phyloP scores from a whole-genome alignment of 768 basidiomycete species.

The Phanerodontia chrysosporium region DNA sequence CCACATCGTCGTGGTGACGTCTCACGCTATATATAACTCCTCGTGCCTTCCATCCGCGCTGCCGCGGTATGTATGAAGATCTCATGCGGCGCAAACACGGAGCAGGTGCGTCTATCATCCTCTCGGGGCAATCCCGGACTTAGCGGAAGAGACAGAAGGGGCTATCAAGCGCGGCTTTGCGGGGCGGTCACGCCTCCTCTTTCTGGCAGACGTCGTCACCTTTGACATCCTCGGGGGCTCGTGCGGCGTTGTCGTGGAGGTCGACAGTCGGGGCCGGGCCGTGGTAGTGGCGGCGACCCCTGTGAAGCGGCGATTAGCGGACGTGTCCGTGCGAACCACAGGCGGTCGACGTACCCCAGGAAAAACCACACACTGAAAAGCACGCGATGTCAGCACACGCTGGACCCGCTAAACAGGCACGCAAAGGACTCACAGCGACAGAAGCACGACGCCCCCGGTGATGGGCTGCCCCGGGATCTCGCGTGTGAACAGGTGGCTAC shows the following conservation, averaged over 20 bases:
- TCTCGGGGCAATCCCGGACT: too few species aligned
- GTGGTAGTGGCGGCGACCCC: conserved; percentile 8
- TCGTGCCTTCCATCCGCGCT: background rate
- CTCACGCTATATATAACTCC: background rate
- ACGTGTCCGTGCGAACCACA: background rate
- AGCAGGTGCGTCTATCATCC: too few species aligned
- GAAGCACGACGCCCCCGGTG: conserved; percentile 30
- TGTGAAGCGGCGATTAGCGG: background rate
- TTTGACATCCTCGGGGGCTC: background rate
- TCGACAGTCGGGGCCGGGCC: conserved; percentile 6
- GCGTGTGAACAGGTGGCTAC: background rate
- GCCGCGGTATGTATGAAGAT: too few species aligned
- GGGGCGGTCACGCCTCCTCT: background rate
- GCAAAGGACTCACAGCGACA: conserved; percentile 25
- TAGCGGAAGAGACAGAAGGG: too few species aligned
- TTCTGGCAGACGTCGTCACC: background rate
- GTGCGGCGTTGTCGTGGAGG: background rate
- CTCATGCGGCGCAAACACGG: too few species aligned
- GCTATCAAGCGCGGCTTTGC: too few species aligned
- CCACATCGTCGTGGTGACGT: background rate
- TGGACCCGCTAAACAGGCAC: background rate
- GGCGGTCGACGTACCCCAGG: conserved; percentile 3
- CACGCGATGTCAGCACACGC: background rate
- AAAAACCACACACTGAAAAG: conserved; percentile 6
- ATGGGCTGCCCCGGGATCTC: conserved; percentile 20